Conservation (phyloP, 2,329 filamentous ascomycete genomes). For the Fusarium falciforme region DNA sequence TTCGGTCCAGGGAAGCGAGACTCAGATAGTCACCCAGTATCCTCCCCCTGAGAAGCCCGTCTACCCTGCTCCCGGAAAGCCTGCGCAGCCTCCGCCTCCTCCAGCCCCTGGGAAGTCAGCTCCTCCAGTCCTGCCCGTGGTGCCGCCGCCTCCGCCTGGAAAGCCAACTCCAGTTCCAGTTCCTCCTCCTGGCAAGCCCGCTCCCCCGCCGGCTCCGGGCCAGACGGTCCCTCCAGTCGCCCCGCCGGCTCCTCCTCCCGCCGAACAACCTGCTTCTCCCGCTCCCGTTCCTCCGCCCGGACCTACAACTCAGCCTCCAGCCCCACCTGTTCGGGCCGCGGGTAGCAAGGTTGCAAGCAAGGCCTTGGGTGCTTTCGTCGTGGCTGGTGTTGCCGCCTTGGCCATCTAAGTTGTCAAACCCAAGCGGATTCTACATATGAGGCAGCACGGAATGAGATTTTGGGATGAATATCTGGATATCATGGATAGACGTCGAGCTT, state of each 20-base stretch:
- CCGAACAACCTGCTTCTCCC: neutral
- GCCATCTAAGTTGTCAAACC: constrained; percentile 44
- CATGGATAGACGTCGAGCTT: neutral
- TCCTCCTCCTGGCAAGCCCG: neutral
- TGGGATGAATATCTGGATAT: neutral
- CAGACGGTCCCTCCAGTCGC: neutral
- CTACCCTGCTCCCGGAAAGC: constrained; percentile 2
- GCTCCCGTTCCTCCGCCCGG: neutral
- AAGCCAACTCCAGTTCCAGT: neutral
- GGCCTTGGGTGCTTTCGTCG: constrained; percentile 51
- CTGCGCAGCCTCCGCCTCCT: neutral
- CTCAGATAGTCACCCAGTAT: constrained; percentile 8
- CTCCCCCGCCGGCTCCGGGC: neutral
- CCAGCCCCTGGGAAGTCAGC: neutral
- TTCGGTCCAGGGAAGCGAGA: neutral
- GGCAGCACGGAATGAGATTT: neutral
- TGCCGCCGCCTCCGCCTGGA: neutral
- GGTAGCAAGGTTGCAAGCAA: constrained; percentile 49
- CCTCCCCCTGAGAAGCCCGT: neutral
- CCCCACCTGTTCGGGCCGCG: constrained; percentile 46
- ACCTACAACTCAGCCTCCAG: constrained; percentile 13
- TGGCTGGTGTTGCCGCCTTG: constrained; percentile 54
- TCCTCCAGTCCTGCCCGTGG: neutral
- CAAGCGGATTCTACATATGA: too few species aligned
- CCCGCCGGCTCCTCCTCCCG: neutral